Percentiles rank a stretch among this genome's conserved stretches.
Evolutionary conservation across 1,284 basidiomycete genomes (phyloP).

Genomic region (Papiliotrema laurentii): DNA sequence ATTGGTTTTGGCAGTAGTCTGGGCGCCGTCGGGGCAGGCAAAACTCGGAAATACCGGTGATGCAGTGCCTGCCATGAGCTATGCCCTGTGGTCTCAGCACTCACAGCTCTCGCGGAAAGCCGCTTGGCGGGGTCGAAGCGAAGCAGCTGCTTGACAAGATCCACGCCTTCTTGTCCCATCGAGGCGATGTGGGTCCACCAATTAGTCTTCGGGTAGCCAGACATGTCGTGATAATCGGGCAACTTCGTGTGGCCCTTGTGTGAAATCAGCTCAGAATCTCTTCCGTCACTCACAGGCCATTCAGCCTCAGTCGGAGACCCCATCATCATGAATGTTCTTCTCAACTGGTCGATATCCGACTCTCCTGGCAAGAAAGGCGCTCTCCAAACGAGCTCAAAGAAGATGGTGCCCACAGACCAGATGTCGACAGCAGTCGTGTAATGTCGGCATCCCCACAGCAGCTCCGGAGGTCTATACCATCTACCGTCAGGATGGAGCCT

Average conservation of each 20-base stretch:
- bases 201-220: slow-evolving; percentile 67
- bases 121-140: slow-evolving; percentile 81
- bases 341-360: slow-evolving; percentile 92
- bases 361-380: slow-evolving; percentile 93
- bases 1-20: slow-evolving; percentile 41
- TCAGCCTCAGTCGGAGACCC: slow-evolving; percentile 94
- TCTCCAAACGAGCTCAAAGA: slow-evolving; percentile 79
- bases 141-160: slow-evolving; percentile 73
- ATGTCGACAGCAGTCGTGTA: slow-evolving; percentile 98
- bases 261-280: slow-evolving; percentile 4
- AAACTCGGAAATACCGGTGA: slow-evolving; percentile 42
- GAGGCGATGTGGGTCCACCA: slow-evolving; percentile 76
- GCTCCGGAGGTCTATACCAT: slow-evolving; percentile 98
- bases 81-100: slow-evolving; percentile 17
- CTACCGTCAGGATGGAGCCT: slow-evolving; percentile 55
- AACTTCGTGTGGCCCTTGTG: slow-evolving; percentile 81
- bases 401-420: slow-evolving; percentile 98
- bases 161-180: slow-evolving; percentile 79
- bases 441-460: slow-evolving; percentile 90
- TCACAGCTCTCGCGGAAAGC: slow-evolving; percentile 71
- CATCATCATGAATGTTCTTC: slow-evolving; percentile 87
- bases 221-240: slow-evolving; percentile 80
- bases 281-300: slow-evolving; percentile 71
- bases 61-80: slow-evolving; percentile 30
- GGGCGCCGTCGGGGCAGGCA: slow-evolving; percentile 41